Base-by-base conservation (phyloP, 176 grass and related monocot species). In the Tillandsia fasciculata region DNA sequence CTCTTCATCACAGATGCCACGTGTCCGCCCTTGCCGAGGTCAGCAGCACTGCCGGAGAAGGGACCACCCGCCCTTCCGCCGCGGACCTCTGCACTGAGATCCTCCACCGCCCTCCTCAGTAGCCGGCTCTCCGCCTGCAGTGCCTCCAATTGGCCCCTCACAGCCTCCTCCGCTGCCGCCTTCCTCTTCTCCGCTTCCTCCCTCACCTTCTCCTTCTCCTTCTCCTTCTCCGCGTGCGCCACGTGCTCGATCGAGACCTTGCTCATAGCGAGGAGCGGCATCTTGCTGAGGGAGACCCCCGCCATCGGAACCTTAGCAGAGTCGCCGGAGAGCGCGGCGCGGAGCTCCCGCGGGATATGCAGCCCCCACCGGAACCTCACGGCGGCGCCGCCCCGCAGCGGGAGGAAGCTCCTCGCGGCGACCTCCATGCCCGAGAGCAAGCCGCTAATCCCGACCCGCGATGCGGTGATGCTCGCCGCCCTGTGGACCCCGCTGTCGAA, bases 311-410 rank as follows among this genome's bases (percentile, higher is more conserved):
- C 54, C 20, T 59, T 59, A 14, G n/a, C 54, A 2, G 7, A 14
- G 54, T 18, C 3, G 54, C 12, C 54, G 54, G 54, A 20, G 33
- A 69, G 24, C 13, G 29, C 74, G 11, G 52, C 11, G 8, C 52
- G 65, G 29, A 77, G 29, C 52, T 77, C 74, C 2, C 65, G 33
- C 11, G 74, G 52, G 2, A 69, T 12, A 33, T 15, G 57, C n/a
- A 77, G 2, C 8, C 65, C 52, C 74, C 74, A 77, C 29, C 66
- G 66, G 74, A 77, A 69, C 52, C 33, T 69, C 11, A 69, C 27
- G 10, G 74, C n/a, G n/a, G 74, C n/a, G 28, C 42, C 52, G 17
- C n/a, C 50, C 52, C 74, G 52, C 12, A 77, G 42, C 28, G 74
- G 74, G 65, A 77, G 74, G 65, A 27, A n/a, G 65, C 52, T 77